phyloP scores from a whole-genome alignment of 768 basidiomycete genomes.

The Macrocybe gigantea region DNA sequence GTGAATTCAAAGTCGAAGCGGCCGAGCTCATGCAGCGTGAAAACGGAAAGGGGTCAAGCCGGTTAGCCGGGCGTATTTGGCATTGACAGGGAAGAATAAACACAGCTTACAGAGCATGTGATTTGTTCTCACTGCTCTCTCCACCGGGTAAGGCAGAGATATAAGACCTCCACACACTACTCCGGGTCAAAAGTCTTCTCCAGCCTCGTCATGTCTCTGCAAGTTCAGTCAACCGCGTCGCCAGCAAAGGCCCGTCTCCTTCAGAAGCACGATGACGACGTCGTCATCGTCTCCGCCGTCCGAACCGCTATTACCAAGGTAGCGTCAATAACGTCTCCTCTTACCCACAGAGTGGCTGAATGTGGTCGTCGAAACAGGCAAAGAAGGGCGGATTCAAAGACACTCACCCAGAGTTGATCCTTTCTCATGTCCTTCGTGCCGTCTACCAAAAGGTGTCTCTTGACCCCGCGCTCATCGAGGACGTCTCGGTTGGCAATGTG shows the following conservation, averaged over 20 bases:
- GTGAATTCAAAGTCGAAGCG: too few species aligned
- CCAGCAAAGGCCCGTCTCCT: conserved; percentile 54
- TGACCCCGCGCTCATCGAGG: conserved; percentile 79
- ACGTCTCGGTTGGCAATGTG: conserved; percentile 83
- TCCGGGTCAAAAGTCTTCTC: too few species aligned
- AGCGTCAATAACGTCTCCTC: conserved; percentile 8
- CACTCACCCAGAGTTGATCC: conserved; percentile 76
- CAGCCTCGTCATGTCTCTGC: neutral
- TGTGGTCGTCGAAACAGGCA: conserved; percentile 35
- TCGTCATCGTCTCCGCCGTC: conserved; percentile 85
- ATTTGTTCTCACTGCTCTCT: too few species aligned
- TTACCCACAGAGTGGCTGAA: conserved; percentile 2
- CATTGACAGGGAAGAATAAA: too few species aligned
- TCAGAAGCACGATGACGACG: conserved; percentile 74
- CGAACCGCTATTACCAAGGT: conserved; percentile 94
- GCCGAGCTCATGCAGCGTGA: too few species aligned
- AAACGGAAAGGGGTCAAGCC: too few species aligned
- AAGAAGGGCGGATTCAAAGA: conserved; percentile 91
- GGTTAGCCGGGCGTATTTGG: too few species aligned
- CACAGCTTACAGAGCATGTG: too few species aligned
- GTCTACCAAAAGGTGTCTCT: conserved; percentile 63
- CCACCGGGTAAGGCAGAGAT: too few species aligned
- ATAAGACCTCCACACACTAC: too few species aligned
- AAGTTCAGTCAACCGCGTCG: conserved; percentile 20
- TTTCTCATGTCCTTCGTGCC: conserved; percentile 71